Evolutionary conservation across 2,329 filamentous ascomycete species (phyloP), one percentile per base, ranked within the genome.

Genomic region (Aureobasidium sp.): DNA sequence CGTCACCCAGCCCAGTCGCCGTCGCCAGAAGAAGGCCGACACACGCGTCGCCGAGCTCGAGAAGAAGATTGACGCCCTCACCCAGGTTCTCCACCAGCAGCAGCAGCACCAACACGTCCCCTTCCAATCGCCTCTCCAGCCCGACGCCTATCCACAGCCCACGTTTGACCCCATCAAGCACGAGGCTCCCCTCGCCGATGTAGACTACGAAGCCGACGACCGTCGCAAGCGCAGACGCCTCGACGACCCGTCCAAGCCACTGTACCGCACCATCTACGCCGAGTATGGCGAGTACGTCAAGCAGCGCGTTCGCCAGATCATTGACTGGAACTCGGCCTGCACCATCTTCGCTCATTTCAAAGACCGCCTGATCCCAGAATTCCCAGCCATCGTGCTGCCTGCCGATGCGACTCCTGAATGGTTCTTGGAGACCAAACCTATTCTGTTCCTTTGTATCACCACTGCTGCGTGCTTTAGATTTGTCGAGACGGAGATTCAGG

Each of bases 11-110:
- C 89, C 84, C 0, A 84, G 79, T 15, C 75, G 90, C 42, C 95
- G 95, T 75, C 81, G 91, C 46, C 89, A 93, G 77, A 95, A 93
- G 78, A 95, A 95, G 79, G 91, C 89, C 58, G 92, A 95, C 71
- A 93, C 85, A 65, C 82, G 90, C 55, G 91, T 96, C 13, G 88
- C 90, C 9, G 91, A 96, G 77, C 79, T 96, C 55, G 91, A 96
- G 78, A 90, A 87, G 78, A 95, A 95, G 77, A 93, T 96, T 64
- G 90, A 96, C 76, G 89, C 88, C 9, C 72, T 96, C 70, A 95
- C 89, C 8, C 89, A 90, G 7, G 90, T 85, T 37, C 71, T 96
- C 65, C 86, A 90, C 47, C 84, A 88, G 31, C 74, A 77, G 64
- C 66, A 70, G 43, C 65, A 67, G 45, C 33, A 47, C 21, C 19